Conservation (phyloP, 2,329 filamentous ascomycete genomes). For the Penicillium sp. region DNA sequence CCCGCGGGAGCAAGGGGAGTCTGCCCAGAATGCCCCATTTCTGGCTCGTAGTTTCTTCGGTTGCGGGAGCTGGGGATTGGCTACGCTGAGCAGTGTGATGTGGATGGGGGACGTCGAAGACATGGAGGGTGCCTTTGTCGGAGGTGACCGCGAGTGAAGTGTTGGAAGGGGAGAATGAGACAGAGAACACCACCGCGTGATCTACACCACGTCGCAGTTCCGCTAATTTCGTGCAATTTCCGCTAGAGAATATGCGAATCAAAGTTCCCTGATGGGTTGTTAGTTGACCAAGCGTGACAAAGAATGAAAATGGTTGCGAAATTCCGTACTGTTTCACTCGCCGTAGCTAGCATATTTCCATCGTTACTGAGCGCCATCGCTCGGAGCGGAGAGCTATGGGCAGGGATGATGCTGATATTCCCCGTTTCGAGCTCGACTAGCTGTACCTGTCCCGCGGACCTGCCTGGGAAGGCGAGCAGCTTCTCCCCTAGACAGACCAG, state of each 20-base stretch:
- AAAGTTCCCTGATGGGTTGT: conserved; percentile 70
- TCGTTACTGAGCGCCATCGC: conserved; percentile 80
- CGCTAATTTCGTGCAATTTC: conserved; percentile 76
- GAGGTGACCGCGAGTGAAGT: conserved; percentile 86
- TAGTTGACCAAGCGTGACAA: conserved; percentile 13
- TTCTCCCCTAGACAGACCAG: conserved; percentile 77
- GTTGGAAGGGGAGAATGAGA: conserved; percentile 84
- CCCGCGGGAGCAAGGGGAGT: conserved; percentile 79
- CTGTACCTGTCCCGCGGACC: conserved; percentile 85
- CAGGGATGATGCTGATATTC: conserved; percentile 91
- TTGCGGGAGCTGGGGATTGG: conserved; percentile 36
- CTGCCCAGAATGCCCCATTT: conserved; percentile 87
- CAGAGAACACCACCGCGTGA: conserved; percentile 80
- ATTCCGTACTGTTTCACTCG: conserved; percentile 72
- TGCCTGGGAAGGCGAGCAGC: conserved; percentile 82
- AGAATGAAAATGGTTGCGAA: neutral
- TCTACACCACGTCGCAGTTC: conserved; percentile 91
- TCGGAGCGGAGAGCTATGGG: conserved; percentile 77
- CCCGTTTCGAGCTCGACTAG: conserved; percentile 76
- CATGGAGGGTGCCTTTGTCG: conserved; percentile 93
- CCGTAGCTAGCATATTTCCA: conserved; percentile 81
- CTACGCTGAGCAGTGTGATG: conserved; percentile 38
- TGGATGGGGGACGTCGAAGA: conserved; percentile 77
- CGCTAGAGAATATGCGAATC: conserved; percentile 81
- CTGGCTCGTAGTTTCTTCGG: conserved; percentile 60